Percentiles rank a stretch among this genome's conserved stretches.
Evolutionary conservation across 768 basidiomycete species (phyloP).

Genomic region (Boletellus ananas): DNA sequence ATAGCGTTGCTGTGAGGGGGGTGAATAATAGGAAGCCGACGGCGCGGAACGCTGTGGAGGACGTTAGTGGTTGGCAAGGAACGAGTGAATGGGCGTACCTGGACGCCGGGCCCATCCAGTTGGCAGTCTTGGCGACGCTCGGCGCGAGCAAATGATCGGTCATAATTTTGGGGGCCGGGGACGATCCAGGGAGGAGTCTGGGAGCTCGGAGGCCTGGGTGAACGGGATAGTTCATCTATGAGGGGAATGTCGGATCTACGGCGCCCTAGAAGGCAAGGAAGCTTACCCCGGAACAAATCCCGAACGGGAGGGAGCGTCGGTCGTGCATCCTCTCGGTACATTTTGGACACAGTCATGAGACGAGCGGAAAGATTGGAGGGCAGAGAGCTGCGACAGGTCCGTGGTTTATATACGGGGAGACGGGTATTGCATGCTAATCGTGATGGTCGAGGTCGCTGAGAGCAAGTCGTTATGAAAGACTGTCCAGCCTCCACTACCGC

Average conservation of each 20-base stretch:
- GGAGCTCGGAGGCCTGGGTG: slow-evolving; percentile 37
- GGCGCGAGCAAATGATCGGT: slow-evolving; percentile 24
- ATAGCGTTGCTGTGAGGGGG: slow-evolving; percentile 23
- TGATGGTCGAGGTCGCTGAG: slow-evolving; percentile 20
- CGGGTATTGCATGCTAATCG: slow-evolving; percentile 23
- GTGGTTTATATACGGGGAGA: slow-evolving; percentile 25
- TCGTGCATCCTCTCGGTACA: slow-evolving; percentile 32
- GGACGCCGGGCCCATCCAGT: slow-evolving; percentile 29
- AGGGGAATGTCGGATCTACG: slow-evolving; percentile 1
- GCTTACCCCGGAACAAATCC: slow-evolving; percentile 59
- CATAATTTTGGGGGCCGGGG: slow-evolving; percentile 34
- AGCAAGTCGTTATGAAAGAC: slow-evolving; percentile 23
- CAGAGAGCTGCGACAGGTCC: neutral
- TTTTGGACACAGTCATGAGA: slow-evolving; percentile 29
- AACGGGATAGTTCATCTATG: slow-evolving; percentile 47
- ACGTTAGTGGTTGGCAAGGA: slow-evolving; percentile 1
- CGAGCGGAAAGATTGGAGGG: slow-evolving; percentile 14
- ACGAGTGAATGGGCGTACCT: slow-evolving; percentile 18
- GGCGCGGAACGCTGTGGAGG: slow-evolving; percentile 21
- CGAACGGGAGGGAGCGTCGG: slow-evolving; percentile 71
- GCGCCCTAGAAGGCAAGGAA: neutral
- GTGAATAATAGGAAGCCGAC: slow-evolving; percentile 18
- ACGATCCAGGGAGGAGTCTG: slow-evolving; percentile 41
- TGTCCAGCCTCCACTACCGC: slow-evolving; percentile 23
- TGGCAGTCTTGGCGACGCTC: slow-evolving; percentile 24